Base-by-base conservation (phyloP, 139 green algal species). In the Coccomyxa sp. region DNA sequence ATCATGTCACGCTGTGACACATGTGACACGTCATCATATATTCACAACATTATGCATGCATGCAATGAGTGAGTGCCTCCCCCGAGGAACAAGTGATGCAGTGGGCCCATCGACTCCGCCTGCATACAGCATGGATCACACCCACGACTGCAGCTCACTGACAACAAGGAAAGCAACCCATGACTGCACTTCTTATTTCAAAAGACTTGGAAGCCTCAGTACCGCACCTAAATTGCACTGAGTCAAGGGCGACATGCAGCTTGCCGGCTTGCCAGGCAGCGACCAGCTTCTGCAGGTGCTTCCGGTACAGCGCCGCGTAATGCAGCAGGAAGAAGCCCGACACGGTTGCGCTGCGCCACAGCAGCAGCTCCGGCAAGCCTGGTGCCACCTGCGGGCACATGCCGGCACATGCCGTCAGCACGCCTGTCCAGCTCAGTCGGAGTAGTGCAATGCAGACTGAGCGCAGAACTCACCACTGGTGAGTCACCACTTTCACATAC, bases 251-350 rank as follows among this genome's bases (percentile, higher is more conserved):
- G 57, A 89, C 87, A 23, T 91, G 80, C 77, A 95, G 87, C 60
- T 85, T 77, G 0, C 92, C 92, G 1, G 58, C 59, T 18, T 81
- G 67, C 82, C 88, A 59, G 23, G 87, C 28, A 18, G 14, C 58
- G 0, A 82, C 67, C 80, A 96, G 88, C 21, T 82, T 74, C 0
- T 78, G 30, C 17, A 96, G 85, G 86, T 93, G 89, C 30, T 82
- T 25, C 11, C 60, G 67, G 79, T 91, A 93, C 13, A 86, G 76
- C 13, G 38, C 27, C 0, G 87, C 84, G 77, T 95, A 91, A 38
- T 88, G 83, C 71, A 93, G 85, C 79, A 97, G 89, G 88, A 97
- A 97, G 89, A 97, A 97, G 7, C 94, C 94, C 0, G 83, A 77
- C 32, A 95, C 84, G 0, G 86, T 85, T 13, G 92, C 92, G 32